phyloP scores from a whole-genome alignment of 1,284 basidiomycete species.

The Cutaneotrichosporon spelunceum region DNA sequence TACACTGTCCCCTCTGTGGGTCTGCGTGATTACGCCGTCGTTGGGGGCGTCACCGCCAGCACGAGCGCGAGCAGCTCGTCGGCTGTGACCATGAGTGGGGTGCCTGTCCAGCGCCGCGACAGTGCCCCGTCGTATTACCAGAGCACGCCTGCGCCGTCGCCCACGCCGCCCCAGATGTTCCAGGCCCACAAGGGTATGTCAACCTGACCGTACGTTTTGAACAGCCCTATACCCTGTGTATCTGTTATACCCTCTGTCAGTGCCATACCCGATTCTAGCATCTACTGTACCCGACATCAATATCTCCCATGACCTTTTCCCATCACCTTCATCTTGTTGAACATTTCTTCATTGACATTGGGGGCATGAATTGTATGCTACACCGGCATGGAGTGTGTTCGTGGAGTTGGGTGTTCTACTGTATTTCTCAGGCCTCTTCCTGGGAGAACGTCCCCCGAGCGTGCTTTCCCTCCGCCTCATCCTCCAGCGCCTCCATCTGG shows the following conservation, averaged over 20 bases:
- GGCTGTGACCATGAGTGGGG: neutral
- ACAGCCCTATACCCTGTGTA: neutral
- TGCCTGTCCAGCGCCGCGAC: constrained; percentile 1
- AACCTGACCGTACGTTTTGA: neutral
- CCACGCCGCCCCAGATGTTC: neutral
- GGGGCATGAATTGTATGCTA: too few species aligned
- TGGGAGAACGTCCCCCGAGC: too few species aligned
- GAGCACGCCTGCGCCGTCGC: neutral
- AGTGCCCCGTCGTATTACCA: neutral
- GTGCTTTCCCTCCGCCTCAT: too few species aligned
- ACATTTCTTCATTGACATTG: too few species aligned
- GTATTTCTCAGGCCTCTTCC: too few species aligned
- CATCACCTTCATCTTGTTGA: too few species aligned
- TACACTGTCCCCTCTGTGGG: neutral
- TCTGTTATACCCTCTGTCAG: neutral
- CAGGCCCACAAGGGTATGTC: neutral
- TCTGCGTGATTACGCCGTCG: constrained; percentile 8
- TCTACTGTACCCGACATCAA: too few species aligned
- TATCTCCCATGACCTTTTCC: too few species aligned
- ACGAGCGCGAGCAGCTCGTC: neutral
- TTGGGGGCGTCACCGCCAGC: neutral
- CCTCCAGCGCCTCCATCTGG: too few species aligned
- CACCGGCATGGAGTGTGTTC: too few species aligned
- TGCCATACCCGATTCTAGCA: neutral
- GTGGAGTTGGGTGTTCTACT: too few species aligned